These are phyloP conservation scores for Reutealis trisperma DNA, from an alignment of 345 rosid genomes.

Conservation along the genomic window DNA sequence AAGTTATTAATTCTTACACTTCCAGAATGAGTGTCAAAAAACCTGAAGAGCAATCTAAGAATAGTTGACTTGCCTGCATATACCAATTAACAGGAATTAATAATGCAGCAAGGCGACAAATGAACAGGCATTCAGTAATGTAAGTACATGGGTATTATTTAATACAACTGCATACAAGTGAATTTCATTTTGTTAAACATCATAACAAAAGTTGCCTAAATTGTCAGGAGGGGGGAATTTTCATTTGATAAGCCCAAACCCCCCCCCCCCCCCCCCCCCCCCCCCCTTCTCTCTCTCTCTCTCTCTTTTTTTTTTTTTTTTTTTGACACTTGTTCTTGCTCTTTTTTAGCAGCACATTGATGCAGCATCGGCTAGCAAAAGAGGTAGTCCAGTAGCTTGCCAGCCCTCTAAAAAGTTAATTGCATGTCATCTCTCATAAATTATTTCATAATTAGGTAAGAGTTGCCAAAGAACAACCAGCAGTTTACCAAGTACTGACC, in stretches of 20 bases:
- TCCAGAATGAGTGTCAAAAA: conserved; percentile 80
- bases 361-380: background rate
- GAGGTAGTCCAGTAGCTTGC: background rate
- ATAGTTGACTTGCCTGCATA: conserved; percentile 94
- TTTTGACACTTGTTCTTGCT: background rate
- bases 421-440: background rate
- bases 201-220: background rate
- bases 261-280: too few species aligned
- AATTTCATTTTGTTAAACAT: background rate
- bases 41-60: conserved; percentile 87
- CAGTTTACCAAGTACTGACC: background rate
- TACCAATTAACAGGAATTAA: conserved; percentile 33
- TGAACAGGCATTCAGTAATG: background rate
- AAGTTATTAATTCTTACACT: conserved; percentile 51
- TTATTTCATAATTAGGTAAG: background rate
- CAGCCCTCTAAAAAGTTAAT: background rate
- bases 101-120: conserved; percentile 5
- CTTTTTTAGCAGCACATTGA: background rate
- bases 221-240: background rate
- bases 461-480: background rate
- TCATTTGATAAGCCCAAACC: too few species aligned
- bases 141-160: background rate
- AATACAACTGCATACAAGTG: background rate
- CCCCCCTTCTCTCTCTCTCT: too few species aligned
- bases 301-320: background rate